Conservation (phyloP, 2,329 filamentous ascomycete species). For the Drechmeria coniospora region DNA sequence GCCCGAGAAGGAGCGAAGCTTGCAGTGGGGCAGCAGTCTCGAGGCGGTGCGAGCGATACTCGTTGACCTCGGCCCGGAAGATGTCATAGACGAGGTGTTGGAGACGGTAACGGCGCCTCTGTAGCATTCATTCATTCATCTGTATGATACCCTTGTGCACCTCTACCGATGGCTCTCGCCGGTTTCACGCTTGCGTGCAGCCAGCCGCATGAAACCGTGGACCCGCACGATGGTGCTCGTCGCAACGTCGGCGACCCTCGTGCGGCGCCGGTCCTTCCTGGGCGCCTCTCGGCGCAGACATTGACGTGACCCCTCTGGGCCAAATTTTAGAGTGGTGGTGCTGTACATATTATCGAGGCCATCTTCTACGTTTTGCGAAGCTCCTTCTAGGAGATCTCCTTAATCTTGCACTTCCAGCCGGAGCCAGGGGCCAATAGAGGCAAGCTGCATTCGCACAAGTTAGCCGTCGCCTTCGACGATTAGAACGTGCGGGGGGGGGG, state of each 20-base stretch:
- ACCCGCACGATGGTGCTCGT: too few relatives aligned
- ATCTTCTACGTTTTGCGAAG: constrained; percentile 1
- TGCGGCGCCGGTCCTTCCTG: too few relatives aligned
- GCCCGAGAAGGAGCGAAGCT: constrained; percentile 62
- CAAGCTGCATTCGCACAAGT: constrained; percentile 38
- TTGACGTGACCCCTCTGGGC: too few relatives aligned
- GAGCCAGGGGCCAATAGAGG: constrained; percentile 68
- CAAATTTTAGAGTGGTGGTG: too few relatives aligned
- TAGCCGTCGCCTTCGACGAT: neutral
- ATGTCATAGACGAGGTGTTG: constrained; percentile 50
- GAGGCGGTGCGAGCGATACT: constrained; percentile 53
- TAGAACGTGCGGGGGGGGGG: too few relatives aligned
- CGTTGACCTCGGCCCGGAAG: constrained; percentile 43
- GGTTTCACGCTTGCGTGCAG: too few relatives aligned
- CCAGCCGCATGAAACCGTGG: too few relatives aligned
- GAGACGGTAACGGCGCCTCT: constrained; percentile 38
- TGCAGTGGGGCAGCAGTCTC: constrained; percentile 81
- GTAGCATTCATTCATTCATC: constrained; percentile 7
- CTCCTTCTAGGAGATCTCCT: constrained; percentile 45
- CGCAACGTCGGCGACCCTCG: neutral
- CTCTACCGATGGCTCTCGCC: too few relatives aligned
- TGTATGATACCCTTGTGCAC: neutral
- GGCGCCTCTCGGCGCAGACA: too few relatives aligned
- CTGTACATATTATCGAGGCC: too few relatives aligned
- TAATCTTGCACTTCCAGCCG: constrained; percentile 81